A percentile compares a stretch with the other conserved stretches of the same genome.
Conservation (phyloP, 1,284 basidiomycete genomes). For the Schizopora paradoxa region DNA sequence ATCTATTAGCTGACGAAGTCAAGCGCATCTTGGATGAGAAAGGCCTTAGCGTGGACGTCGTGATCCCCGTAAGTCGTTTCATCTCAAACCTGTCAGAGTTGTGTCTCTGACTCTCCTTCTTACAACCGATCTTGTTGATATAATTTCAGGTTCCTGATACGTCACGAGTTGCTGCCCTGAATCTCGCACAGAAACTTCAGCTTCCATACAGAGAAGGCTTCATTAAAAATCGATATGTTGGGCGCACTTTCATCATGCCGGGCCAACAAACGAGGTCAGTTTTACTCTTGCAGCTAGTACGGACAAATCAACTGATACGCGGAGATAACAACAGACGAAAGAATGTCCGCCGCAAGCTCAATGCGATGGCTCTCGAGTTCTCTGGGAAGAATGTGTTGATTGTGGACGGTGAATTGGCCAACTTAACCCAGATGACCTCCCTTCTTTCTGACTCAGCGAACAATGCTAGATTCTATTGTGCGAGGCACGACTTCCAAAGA, state of each 20-base stretch:
- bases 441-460: not conserved
- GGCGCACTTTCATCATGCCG: conserved; percentile 99
- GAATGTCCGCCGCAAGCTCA: conserved; percentile 94
- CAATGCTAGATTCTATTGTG: conserved; percentile 86
- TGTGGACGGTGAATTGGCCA: conserved; percentile 72
- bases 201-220: conserved; percentile 98
- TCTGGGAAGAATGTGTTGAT: conserved; percentile 88
- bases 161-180: conserved; percentile 91
- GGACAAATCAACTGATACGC: not conserved
- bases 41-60: conserved; percentile 81
- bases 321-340: conserved; percentile 57
- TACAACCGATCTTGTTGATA: conserved; percentile 9
- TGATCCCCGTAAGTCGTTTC: conserved; percentile 79
- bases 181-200: conserved; percentile 86
- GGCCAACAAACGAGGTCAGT: conserved; percentile 85
- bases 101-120: conserved; percentile 6
- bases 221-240: conserved; percentile 98
- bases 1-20: conserved; percentile 88
- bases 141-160: conserved; percentile 89
- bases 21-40: conserved; percentile 66
- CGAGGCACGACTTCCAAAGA: conserved; percentile 98
- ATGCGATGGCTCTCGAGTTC: conserved; percentile 99
- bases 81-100: conserved; percentile 7
- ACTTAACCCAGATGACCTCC: conserved; percentile 6
- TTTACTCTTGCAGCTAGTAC: not conserved